Base-by-base conservation (phyloP, 371 early-diverging fungal species). In the Actinomucor elegans region DNA sequence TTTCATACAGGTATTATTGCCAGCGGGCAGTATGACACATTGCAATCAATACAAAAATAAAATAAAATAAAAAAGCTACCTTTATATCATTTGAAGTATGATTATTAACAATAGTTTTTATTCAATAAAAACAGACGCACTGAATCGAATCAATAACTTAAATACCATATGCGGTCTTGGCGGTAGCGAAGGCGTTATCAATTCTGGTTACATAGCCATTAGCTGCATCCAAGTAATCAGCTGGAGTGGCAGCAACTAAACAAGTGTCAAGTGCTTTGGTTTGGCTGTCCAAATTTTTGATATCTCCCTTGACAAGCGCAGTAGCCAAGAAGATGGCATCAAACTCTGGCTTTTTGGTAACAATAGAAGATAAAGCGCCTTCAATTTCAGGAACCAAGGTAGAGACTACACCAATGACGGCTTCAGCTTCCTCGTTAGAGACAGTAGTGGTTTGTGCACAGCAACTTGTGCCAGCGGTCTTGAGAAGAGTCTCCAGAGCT, bases 101-200 rank as follows among this genome's bases (percentile, higher is more conserved):
- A n/a, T n/a, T n/a, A n/a, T n/a, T n/a, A n/a, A n/a, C n/a, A n/a
- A n/a, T n/a, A n/a, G n/a, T n/a, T n/a, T 38, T 38, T 38, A 38
- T 38, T 38, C 38, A 38, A 38, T 38, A 38, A 38, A 38, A 34
- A 8, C 17, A 36, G n/a, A 17, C 36, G 18, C 18, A 5, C 2
- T 0, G 1, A 37, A 3, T 37, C 18, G 15, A 1, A 3, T 20
- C 18, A 12, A 7, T 38, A 38, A n/a, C 15, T 48, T 49, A 56
- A 17, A 40, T 38, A 17, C 52, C 59, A 36, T 64, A 65, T 8
- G 51, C 53, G 28, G 57, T 15, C n/a, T 49, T 53, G 23, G 66
- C 61, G 29, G 27, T 20, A 44, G 43, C 21, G 10, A 65, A 59
- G n/a, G 57, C 60, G 28, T 48, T 26, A 10, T 56, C 32, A 27